Base-by-base conservation (phyloP, 352 stramenopile genomes). In the Globisporangium mamillatum region DNA sequence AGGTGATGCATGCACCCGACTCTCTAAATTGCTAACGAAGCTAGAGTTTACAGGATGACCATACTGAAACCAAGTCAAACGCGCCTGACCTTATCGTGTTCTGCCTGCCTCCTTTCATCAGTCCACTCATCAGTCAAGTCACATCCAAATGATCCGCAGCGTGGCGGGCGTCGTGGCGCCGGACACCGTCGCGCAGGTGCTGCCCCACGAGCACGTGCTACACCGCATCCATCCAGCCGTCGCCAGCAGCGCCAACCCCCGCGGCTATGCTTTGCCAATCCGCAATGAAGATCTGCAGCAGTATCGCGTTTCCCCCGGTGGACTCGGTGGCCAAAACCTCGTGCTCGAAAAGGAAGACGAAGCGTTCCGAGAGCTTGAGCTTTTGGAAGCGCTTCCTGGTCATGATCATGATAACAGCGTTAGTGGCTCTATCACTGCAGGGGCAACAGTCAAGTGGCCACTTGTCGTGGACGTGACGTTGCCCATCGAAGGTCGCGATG, bases 321-420 rank as follows among this genome's bases (percentile, higher is more conserved):
- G 74, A 0, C 54, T 78, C 52, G 66, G 70, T 20, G 81, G 80
- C 48, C 66, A 66, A 6, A 94, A 93, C 44, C 56, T 92, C 34
- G 46, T 80, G 10, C 69, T 93, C 36, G 73, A 86, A 38, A 87
- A 84, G n/a, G 83, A 92, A 34, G 82, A 91, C 73, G 81, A 92
- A 68, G 79, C 84, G n/a, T 91, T 90, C 60, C 75, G 83, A 44
- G 87, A 94, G 62, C 63, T 93, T 1, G 74, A 93, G 36, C 61
- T 50, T 16, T 54, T 93, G 20, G 38, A 67, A 2, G 16, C 57
- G 29, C 29, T 32, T 38, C 22, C 67, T 1, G 20, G 18, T 5
- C 14, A 38, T 69, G 24, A 20, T 1, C 24, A 3, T 14, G 36
- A 27, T 29, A 24, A 0, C 14, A 46, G 38, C 38, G 16, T 14